Base-by-base conservation (phyloP, 1,284 basidiomycete genomes). In the Lentinula novae-zelandiae region DNA sequence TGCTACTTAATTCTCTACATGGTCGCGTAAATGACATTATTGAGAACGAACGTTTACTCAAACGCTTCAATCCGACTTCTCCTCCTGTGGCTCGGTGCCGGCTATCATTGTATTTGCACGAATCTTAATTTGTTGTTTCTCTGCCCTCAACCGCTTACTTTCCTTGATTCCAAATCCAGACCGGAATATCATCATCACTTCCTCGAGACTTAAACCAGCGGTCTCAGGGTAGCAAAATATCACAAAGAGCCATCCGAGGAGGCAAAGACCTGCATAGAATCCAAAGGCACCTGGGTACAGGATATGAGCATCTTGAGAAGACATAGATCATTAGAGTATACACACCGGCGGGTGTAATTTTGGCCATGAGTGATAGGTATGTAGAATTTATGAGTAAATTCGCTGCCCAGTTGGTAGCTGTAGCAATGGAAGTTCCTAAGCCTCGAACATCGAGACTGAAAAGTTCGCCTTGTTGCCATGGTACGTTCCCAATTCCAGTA, bases 391-490 rank as follows among this genome's bases (percentile, higher is more conserved):
- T 90, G 67, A 93, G 76, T 39, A 94, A 78, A 72, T 94, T 94
- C 17, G 80, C 81, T n/a, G 77, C 81, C 92, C 92, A 93, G 74
- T 93, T 93, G 36, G 84, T 87, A 3, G 90, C 86, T 0, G 91
- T 93, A n/a, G 86, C 80, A 62, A 93, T 79, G 2, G 88, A 89
- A 10, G 89, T 89, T 22, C 92, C 92, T 53, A 94, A 83, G 2
- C 92, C 92, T 59, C 92, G 84, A 7, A 93, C 90, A 76, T 92
- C 89, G 33, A 92, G 80, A 8, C 79, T 79, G 73, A 93, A 93
- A 31, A 94, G 80, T 71, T 94, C 92, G 63, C 90, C 90, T 70
- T 94, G 92, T 68, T 93, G 90, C 92, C 92, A 94, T 0, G 92
- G 91, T 0, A 93, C 88, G 68, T 93, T 93, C 0, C 82, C 82